Base-by-base conservation (phyloP, 2,329 filamentous ascomycete genomes). In the Stemphylium lycopersici region DNA sequence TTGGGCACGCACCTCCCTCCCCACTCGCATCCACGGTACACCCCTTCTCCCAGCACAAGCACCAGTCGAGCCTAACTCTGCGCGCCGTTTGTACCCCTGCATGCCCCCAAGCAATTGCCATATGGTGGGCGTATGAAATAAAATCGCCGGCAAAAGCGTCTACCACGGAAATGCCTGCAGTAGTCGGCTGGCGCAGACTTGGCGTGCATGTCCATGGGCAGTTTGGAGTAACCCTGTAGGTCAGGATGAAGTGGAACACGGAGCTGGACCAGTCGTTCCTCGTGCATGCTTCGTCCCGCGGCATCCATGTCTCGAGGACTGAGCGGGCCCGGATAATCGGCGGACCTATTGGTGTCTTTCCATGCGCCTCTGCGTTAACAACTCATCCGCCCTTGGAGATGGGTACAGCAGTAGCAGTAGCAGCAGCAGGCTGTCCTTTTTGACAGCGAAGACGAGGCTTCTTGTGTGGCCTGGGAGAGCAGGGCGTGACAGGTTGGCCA, bases 241-340 rank as follows among this genome's bases (percentile, higher is more conserved):
- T 22, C 42, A 34, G 38, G 29, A 32, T 42, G 47, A 31, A 41
- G 52, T 55, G 24, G 52, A 37, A 55, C 47, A 51, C 40, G 37
- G 41, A 55, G 52, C 47, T 54, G 52, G 46, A 41, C 52, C 52
- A 55, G 47, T 51, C 47, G 46, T 55, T 51, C 46, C 31, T 55
- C 47, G 46, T 45, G 47, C 52, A 55, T 55, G 52, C 52, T 51
- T 55, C 52, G 52, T 55, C 52, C 52, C 52, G 52, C 52, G 52
- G 33, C 33, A 55, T 55, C 52, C 52, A 55, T 55, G 52, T 46
- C 42, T 44, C 37, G 37, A 55, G 16, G 41, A 38, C 39, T 55
- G 18, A 7, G 45, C 46, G 46, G 46, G 39, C 33, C 39, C 51
- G 51, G 52, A 50, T 39, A 44, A 33, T 22, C 41, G 47, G 46